Percentiles rank a stretch among this genome's conserved stretches.
phyloP scores from a whole-genome alignment of 2,329 filamentous ascomycete genomes.

The Cytospora chrysosperma region DNA sequence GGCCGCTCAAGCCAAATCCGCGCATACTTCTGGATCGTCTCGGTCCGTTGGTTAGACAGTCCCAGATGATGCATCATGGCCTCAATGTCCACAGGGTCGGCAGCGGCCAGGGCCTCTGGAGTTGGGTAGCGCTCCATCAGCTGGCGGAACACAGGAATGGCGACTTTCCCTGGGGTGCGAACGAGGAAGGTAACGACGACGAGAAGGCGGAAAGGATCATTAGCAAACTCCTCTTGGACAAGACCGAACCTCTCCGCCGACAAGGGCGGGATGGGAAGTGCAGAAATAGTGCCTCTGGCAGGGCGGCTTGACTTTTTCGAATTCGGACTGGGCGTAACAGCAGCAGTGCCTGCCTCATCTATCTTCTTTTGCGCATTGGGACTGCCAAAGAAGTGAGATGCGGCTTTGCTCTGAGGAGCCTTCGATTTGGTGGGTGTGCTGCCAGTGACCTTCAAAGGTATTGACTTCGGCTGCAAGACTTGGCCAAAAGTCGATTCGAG shows the following conservation, averaged over 20 bases:
- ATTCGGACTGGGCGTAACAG: conserved; percentile 19
- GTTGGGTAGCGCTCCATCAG: conserved; percentile 70
- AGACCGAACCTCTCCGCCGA: conserved; percentile 67
- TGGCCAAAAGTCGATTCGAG: conserved; percentile 28
- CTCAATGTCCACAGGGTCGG: conserved; percentile 54
- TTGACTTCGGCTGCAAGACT: not conserved
- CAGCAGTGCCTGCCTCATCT: conserved; percentile 14
- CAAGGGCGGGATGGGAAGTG: conserved; percentile 67
- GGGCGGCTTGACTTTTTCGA: conserved; percentile 35
- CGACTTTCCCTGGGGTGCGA: conserved; percentile 70
- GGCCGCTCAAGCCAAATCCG: conserved; percentile 64
- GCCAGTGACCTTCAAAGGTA: not conserved
- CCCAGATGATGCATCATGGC: conserved; percentile 69
- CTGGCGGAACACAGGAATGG: conserved; percentile 72
- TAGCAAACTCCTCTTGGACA: conserved; percentile 76
- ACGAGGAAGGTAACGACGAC: conserved; percentile 84
- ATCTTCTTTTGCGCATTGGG: conserved; percentile 9
- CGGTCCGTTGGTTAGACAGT: conserved; percentile 65
- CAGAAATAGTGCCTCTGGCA: conserved; percentile 48
- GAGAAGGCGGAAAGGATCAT: conserved; percentile 76
- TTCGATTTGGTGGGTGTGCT: conserved; percentile 26
- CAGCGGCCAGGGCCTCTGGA: conserved; percentile 59
- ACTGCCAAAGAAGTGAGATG: conserved; percentile 14
- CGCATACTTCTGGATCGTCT: conserved; percentile 68
- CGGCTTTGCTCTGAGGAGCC: conserved; percentile 4